Evolutionary conservation across 176 grass and related monocot species (phyloP), one percentile per base, ranked within the genome.

Genomic region (Musa beccarii): DNA sequence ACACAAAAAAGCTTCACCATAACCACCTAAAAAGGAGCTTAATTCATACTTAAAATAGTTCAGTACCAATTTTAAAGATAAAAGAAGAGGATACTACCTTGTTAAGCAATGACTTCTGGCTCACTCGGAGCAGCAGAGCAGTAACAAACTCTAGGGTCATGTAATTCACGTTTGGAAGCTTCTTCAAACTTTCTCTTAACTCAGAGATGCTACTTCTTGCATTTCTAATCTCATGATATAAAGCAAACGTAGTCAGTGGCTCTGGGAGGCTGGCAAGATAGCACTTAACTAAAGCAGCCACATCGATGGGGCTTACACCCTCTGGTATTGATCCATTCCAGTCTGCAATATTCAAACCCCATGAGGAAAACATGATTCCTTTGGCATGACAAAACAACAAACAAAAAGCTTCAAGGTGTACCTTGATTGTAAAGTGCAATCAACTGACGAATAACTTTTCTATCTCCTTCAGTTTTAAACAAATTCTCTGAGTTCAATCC

Each of bases 101-200:
- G 81, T 98, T 98, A 56, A 98, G 84, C 59, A 86, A 87, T 71
- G 86, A 98, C 89, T 93, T 98, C 57, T 84, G 84, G 90, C 90
- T 94, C 68, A 91, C 90, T 77, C 71, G 83, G 72, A 92, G 93
- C 75, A 97, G 86, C 68, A 97, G 76, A 51, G 93, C 86, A 56
- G 95, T 98, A 74, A 91, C 72, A 84, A 93, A 93, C 49, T 98
- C 95, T 51, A 98, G 66, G n/a, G 95, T 98, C 90, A 93, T 98
- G 76, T 85, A 98, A 86, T 89, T 98, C 79, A 87, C 95, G 84
- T 87, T 93, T 81, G 95, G 90, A 78, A 99, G 95, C 68, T 91
- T 99, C 81, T 94, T 93, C 88, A 99, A 81, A 87, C 93, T 91
- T 66, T 87, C 89, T 86, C 84, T 99, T 55, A 99, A 79, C 79